phyloP scores from a whole-genome alignment of 2,329 filamentous ascomycete genomes.

The Chrysosporium keratinophilum region DNA sequence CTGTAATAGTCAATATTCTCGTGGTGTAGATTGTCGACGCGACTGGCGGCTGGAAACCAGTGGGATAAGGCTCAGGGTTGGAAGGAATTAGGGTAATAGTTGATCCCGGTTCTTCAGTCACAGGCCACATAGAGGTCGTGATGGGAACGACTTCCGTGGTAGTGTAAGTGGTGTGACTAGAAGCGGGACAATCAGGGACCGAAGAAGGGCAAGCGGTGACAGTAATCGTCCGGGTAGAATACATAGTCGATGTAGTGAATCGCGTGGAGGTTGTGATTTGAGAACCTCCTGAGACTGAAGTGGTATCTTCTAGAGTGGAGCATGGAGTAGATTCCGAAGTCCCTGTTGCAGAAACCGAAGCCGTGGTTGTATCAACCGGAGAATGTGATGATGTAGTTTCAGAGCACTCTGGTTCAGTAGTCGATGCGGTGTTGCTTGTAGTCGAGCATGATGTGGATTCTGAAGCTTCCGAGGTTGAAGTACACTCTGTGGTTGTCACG shows the following conservation, averaged over 20 bases:
- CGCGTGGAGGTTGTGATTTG: neutral
- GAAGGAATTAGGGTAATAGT: too few species aligned
- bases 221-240: neutral
- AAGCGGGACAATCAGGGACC: neutral
- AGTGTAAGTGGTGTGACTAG: neutral
- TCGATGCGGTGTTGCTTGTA: neutral
- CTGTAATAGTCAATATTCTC: neutral
- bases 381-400: neutral
- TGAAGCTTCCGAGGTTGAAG: neutral
- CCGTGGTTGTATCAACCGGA: neutral
- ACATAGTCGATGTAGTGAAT: neutral
- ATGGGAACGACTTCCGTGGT: neutral
- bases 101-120: neutral
- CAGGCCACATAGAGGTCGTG: neutral
- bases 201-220: neutral
- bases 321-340: too few species aligned
- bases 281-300: too few species aligned
- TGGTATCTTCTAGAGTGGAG: too few species aligned
- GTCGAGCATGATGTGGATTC: neutral
- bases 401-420: neutral
- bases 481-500: too few species aligned
- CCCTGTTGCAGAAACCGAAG: neutral
- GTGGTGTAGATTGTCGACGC: neutral
- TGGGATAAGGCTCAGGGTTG: neutral
- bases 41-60: too few species aligned